Percentiles rank a stretch among this genome's conserved stretches.
These are phyloP conservation scores for Peniophora sp. DNA, from an alignment of 1,284 basidiomycete species.

Conservation along the genomic window DNA sequence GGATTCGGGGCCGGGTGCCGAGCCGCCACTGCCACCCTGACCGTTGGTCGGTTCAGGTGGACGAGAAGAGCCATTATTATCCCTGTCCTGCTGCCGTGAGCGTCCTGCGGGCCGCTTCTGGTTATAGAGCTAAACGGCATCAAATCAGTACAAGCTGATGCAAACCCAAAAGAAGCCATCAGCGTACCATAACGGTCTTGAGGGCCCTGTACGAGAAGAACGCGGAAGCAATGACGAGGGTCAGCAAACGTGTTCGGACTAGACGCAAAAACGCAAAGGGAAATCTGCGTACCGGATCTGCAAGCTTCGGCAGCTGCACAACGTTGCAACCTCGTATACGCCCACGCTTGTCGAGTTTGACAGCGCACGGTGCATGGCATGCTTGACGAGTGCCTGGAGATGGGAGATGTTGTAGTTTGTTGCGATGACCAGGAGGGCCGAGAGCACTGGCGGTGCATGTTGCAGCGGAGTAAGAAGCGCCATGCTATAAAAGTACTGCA, in stretches of 20 bases:
- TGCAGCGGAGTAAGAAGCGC: conserved; percentile 85
- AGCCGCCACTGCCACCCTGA: conserved; percentile 28
- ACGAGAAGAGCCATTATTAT: conserved; percentile 32
- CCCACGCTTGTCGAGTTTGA: conserved; percentile 81
- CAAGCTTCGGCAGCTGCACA: conserved; percentile 81
- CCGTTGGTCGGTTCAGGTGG: conserved; percentile 26
- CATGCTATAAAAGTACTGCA: conserved; percentile 90
- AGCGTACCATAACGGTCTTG: conserved; percentile 66
- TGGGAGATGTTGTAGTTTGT: conserved; percentile 78
- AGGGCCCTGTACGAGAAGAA: conserved; percentile 41
- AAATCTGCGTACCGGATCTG: conserved; percentile 65
- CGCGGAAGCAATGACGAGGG: conserved; percentile 4
- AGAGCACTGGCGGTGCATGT: conserved; percentile 82
- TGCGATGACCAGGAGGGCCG: conserved; percentile 78
- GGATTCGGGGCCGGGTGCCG: conserved; percentile 16
- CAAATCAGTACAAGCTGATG: conserved; percentile 7
- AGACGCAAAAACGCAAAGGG: background rate
- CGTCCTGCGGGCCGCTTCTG: conserved; percentile 55
- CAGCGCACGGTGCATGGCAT: conserved; percentile 85
- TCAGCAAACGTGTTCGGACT: conserved; percentile 18
- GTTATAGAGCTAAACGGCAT: conserved; percentile 46
- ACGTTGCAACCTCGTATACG: conserved; percentile 88
- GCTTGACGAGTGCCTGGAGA: conserved; percentile 73
- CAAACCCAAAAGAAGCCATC: conserved; percentile 1
- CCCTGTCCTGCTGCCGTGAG: conserved; percentile 38